Percentiles rank a stretch among this genome's conserved stretches.
Conservation (phyloP, 768 basidiomycete genomes). For the Polyporus arcularius region DNA sequence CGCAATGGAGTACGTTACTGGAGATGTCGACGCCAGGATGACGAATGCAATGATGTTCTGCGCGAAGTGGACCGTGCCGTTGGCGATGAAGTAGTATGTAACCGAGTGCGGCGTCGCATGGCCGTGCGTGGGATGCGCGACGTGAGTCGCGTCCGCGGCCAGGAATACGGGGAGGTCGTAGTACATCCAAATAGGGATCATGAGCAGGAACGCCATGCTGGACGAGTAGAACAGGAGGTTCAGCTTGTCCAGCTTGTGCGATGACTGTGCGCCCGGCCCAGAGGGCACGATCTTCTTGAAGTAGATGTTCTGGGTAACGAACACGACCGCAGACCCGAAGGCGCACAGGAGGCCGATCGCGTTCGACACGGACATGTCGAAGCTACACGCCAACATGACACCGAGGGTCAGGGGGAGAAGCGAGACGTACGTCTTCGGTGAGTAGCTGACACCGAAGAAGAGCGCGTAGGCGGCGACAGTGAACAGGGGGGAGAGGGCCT, state of each 20-base stretch:
- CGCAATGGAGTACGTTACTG: slow-evolving; percentile 98
- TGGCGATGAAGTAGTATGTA: slow-evolving; percentile 82
- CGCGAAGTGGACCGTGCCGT: slow-evolving; percentile 93
- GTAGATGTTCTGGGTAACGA: slow-evolving; percentile 98
- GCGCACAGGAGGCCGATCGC: slow-evolving; percentile 88
- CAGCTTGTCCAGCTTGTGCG: slow-evolving; percentile 93
- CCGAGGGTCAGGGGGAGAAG: slow-evolving; percentile 93
- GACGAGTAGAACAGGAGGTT: slow-evolving; percentile 95
- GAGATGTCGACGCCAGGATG: slow-evolving; percentile 93
- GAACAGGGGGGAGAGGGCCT: slow-evolving; percentile 97
- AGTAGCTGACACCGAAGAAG: slow-evolving; percentile 92
- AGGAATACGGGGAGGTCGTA: slow-evolving; percentile 79
- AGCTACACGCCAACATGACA: slow-evolving; percentile 97
- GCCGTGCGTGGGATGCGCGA: slow-evolving; percentile 45
- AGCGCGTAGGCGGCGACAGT: slow-evolving; percentile 95
- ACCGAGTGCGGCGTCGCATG: slow-evolving; percentile 62
- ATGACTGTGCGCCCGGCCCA: slow-evolving; percentile 37
- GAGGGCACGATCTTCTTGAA: slow-evolving; percentile 97
- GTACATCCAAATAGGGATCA: slow-evolving; percentile 95
- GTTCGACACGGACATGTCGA: slow-evolving; percentile 88
- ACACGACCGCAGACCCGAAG: slow-evolving; percentile 94
- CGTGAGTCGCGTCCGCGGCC: slow-evolving; percentile 39
- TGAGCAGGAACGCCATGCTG: slow-evolving; percentile 89
- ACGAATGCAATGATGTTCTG: slow-evolving; percentile 98
- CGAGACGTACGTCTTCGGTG: slow-evolving; percentile 86